A percentile compares a stretch with the other conserved stretches of the same genome.
These are phyloP conservation scores for Metschnikowia continentalis DNA, from an alignment of 805 yeast species.

Conservation along the genomic window DNA sequence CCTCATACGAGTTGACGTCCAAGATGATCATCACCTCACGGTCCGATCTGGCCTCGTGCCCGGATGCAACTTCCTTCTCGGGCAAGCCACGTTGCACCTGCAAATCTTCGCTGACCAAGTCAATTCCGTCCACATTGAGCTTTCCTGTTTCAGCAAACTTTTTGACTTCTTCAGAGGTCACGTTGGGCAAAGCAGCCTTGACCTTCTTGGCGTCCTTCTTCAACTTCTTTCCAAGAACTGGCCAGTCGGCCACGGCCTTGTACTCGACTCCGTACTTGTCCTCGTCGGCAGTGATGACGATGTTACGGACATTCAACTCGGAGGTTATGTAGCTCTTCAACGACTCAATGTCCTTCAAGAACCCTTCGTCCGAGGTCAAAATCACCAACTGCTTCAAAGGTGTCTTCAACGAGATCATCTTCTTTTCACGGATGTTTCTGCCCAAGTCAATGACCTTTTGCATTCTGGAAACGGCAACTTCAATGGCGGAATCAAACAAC, in stretches of 20 bases:
- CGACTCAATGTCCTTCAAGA: slow-evolving; percentile 72
- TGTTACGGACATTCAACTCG: slow-evolving; percentile 87
- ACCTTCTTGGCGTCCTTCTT: slow-evolving; percentile 92
- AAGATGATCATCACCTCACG: slow-evolving; percentile 85
- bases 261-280: slow-evolving; percentile 87
- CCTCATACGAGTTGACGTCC: slow-evolving; percentile 84
- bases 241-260: slow-evolving; percentile 98
- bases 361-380: slow-evolving; percentile 71
- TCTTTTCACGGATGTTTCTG: slow-evolving; percentile 95
- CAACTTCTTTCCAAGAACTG: slow-evolving; percentile 93
- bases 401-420: slow-evolving; percentile 86
- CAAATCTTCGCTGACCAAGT: slow-evolving; percentile 80
- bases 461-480: slow-evolving; percentile 89
- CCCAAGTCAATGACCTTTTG: slow-evolving; percentile 95
- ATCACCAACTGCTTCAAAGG: slow-evolving; percentile 88
- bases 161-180: slow-evolving; percentile 81
- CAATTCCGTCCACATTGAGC: slow-evolving; percentile 84
- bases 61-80: slow-evolving; percentile 56
- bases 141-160: slow-evolving; percentile 66
- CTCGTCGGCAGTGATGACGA: slow-evolving; percentile 87
- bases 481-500: slow-evolving; percentile 76
- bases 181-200: slow-evolving; percentile 83
- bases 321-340: slow-evolving; percentile 78
- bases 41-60: slow-evolving; percentile 84
- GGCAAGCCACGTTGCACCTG: slow-evolving; percentile 88